A percentile compares a stretch with the other conserved stretches of the same genome.
Evolutionary conservation across 495 filamentous ascomycete genomes (phyloP).

Genomic region (Podospora pseudocomata): DNA sequence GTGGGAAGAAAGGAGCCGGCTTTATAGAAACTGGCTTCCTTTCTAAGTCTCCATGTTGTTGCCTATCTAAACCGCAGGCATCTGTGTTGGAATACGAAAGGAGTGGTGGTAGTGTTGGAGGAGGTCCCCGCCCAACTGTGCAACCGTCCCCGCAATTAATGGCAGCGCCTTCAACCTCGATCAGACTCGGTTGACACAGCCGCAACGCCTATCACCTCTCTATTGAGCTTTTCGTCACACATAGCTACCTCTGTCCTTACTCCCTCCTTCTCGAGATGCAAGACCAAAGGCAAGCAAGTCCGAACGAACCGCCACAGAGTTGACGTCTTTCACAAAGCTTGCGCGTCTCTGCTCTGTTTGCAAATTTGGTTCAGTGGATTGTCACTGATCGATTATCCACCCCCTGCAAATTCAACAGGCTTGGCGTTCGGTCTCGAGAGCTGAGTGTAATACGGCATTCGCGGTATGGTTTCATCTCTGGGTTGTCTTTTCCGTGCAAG

Average conservation of each 20-base stretch:
- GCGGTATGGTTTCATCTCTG: no score
- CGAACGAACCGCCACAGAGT: background rate
- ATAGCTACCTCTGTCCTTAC: background rate
- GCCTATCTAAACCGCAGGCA: background rate
- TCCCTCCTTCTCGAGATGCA: background rate
- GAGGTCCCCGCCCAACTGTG: background rate
- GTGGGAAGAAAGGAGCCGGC: background rate
- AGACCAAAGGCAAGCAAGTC: background rate
- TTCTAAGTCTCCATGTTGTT: background rate
- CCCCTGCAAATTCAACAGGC: no score
- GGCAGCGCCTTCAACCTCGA: background rate
- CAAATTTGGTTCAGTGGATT: background rate
- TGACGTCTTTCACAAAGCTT: background rate
- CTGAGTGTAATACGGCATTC: no score
- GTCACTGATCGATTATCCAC: background rate
- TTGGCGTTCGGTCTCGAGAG: no score
- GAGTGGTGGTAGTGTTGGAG: background rate
- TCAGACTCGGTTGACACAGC: background rate
- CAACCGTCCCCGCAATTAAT: background rate
- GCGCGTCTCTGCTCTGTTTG: background rate
- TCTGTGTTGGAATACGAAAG: background rate
- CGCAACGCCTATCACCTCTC: background rate
- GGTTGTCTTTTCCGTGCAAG: no score
- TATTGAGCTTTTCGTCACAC: background rate
- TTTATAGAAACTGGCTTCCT: background rate